Percentiles rank a stretch among this genome's conserved stretches.
These are phyloP conservation scores for Aspergillus sp. DNA, from an alignment of 2,329 filamentous ascomycete species.

Conservation along the genomic window DNA sequence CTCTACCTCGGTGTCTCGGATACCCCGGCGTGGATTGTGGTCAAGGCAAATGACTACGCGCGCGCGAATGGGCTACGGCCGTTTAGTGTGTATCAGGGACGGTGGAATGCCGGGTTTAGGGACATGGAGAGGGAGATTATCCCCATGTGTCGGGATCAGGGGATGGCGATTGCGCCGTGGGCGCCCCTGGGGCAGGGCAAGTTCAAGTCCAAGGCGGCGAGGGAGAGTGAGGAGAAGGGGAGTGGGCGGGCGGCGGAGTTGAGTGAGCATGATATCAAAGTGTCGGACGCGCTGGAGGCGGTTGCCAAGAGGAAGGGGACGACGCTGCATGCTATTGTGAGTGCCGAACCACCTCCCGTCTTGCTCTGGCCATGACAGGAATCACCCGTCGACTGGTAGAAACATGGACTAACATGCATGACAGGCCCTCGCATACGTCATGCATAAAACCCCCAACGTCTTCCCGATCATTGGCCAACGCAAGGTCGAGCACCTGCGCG, in stretches of 20 bases:
- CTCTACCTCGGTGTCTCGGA: conserved; percentile 19
- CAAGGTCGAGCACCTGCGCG: conserved; percentile 57
- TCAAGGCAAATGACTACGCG: conserved; percentile 22
- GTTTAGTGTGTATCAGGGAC: conserved; percentile 18
- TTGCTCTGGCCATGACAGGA: neutral
- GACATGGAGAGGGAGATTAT: conserved; percentile 20
- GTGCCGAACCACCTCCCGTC: neutral
- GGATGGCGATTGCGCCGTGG: conserved; percentile 20
- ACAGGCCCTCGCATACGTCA: conserved; percentile 55
- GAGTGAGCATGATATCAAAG: conserved; percentile 12
- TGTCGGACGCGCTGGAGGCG: conserved; percentile 19
- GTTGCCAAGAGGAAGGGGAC: conserved; percentile 12
- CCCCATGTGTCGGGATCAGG: conserved; percentile 21
- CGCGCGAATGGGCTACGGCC: conserved; percentile 16
- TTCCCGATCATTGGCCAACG: conserved; percentile 59
- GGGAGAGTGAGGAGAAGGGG: neutral
- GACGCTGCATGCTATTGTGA: conserved; percentile 16
- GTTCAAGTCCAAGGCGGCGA: conserved; percentile 10
- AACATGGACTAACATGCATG: neutral
- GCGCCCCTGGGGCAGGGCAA: conserved; percentile 11
- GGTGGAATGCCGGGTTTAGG: conserved; percentile 15
- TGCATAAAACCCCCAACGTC: conserved; percentile 58
- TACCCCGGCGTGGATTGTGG: conserved; percentile 19
- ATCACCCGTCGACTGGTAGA: too few relatives aligned
- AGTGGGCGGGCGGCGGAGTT: conserved; percentile 3